These are phyloP conservation scores for Orbilia javanica DNA, from an alignment of 2,329 filamentous ascomycete genomes.

Conservation along the genomic window DNA sequence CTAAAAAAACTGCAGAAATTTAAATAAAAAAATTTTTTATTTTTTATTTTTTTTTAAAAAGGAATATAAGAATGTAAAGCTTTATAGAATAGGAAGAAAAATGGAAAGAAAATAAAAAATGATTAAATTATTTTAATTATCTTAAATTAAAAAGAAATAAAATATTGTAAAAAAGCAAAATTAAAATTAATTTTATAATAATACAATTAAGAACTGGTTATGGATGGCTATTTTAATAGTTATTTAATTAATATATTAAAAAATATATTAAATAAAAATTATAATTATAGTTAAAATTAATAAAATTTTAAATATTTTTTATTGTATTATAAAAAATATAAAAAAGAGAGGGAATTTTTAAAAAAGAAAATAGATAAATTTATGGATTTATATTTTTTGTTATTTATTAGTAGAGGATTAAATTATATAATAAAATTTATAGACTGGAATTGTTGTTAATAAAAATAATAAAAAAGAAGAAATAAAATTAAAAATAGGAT, in stretches of 20 bases:
- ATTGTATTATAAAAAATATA: background rate
- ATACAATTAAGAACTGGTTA: conserved; percentile 4
- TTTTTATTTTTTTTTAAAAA: no score
- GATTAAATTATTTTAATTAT: background rate
- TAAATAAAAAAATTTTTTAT: background rate
- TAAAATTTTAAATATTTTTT: background rate
- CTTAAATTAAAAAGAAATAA: background rate
- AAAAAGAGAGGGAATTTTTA: no score
- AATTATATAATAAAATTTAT: no score
- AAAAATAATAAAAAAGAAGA: no score
- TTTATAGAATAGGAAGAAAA: no score
- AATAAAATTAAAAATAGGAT: no score
- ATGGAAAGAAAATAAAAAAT: no score
- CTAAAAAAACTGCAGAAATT: background rate
- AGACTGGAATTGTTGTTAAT: no score
- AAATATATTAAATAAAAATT: background rate
- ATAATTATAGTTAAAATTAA: background rate
- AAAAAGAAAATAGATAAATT: no score
- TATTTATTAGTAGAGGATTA: no score
- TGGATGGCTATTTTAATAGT: background rate
- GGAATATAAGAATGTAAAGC: no score
- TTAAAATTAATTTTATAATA: background rate
- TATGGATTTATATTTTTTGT: no score
- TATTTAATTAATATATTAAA: background rate
- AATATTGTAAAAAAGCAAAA: background rate